Conservation (phyloP, 2,329 filamentous ascomycete genomes). For the Diaporthe eres region DNA sequence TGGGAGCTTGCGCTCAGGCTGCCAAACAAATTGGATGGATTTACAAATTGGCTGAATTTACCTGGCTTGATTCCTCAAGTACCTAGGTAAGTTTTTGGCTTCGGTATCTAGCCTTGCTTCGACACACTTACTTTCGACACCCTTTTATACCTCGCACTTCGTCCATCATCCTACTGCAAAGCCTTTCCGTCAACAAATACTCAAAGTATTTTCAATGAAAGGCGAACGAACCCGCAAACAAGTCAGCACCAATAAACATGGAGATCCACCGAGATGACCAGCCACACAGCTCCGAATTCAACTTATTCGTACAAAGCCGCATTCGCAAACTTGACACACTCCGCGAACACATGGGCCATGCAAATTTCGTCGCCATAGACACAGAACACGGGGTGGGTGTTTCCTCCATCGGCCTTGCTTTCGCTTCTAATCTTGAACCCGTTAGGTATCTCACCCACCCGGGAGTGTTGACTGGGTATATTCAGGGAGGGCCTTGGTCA, state of each 20-base stretch:
- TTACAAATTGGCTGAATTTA: background rate
- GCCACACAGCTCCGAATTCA: background rate
- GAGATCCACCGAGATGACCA: background rate
- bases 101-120: background rate
- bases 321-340: background rate
- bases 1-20: background rate
- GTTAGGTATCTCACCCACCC: background rate
- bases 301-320: background rate
- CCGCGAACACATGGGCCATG: background rate
- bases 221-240: background rate
- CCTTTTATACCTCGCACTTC: background rate
- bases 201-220: background rate
- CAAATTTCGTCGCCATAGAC: slow-evolving; percentile 3
- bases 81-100: background rate
- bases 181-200: background rate
- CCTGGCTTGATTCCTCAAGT: background rate
- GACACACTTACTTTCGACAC: background rate
- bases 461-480: background rate
- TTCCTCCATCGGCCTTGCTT: slow-evolving; percentile 10
- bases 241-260: background rate
- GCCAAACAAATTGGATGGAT: background rate
- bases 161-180: background rate
- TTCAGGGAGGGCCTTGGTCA: no score
- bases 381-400: background rate
- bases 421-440: background rate